Evolutionary conservation across 495 filamentous ascomycete species (phyloP).

Genomic region (Amphirosellinia nigrospora): DNA sequence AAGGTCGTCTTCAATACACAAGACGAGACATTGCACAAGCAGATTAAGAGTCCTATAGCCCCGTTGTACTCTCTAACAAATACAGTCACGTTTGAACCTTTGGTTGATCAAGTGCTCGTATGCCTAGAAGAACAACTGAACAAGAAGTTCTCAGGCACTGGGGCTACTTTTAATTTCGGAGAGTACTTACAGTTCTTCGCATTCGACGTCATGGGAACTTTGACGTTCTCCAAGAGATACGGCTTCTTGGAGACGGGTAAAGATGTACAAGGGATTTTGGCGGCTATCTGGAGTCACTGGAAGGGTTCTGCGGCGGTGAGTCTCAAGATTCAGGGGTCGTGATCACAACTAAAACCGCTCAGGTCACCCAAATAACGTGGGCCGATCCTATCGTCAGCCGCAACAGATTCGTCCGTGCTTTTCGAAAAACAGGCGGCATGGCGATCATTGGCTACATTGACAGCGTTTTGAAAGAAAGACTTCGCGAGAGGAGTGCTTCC

Average conservation of each 20-base stretch:
- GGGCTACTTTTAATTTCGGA: conserved; percentile 41
- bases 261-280: conserved; percentile 58
- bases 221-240: conserved; percentile 61
- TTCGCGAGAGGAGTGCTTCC: neutral
- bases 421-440: conserved; percentile 14
- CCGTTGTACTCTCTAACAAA: conserved; percentile 49
- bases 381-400: conserved; percentile 31
- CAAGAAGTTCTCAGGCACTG: conserved; percentile 35
- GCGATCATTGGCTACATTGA: conserved; percentile 1
- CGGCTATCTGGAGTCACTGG: conserved; percentile 42
- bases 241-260: conserved; percentile 59
- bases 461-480: neutral
- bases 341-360: neutral
- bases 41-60: conserved; percentile 49
- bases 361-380: conserved; percentile 50
- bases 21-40: conserved; percentile 49
- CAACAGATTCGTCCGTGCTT: conserved; percentile 13
- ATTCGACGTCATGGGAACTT: conserved; percentile 65
- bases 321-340: neutral
- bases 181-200: conserved; percentile 56
- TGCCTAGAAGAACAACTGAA: conserved; percentile 44
- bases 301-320: conserved; percentile 38
- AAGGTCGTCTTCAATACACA: conserved; percentile 46
- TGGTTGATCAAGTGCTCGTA: conserved; percentile 19
- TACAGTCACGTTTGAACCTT: conserved; percentile 32